phyloP scores from a whole-genome alignment of 768 basidiomycete genomes.

The Pleurotus djamor region DNA sequence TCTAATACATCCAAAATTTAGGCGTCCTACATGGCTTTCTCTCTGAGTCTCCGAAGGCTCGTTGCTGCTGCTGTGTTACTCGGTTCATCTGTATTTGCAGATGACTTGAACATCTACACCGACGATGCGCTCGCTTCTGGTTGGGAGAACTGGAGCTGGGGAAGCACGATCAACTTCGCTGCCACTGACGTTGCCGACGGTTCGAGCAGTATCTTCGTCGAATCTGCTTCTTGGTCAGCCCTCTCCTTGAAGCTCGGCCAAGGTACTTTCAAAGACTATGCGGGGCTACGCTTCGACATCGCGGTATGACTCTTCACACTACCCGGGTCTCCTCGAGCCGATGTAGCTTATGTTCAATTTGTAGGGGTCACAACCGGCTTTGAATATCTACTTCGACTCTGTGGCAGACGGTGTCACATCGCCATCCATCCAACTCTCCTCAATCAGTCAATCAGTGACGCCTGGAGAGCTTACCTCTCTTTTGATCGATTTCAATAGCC shows the following conservation, averaged over 20 bases:
- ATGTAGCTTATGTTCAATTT: neutral
- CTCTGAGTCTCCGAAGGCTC: neutral
- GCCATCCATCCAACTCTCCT: constrained; percentile 37
- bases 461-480: constrained; percentile 39
- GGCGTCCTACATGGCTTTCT: neutral
- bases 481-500: constrained; percentile 42
- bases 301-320: constrained; percentile 28
- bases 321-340: neutral
- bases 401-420: constrained; percentile 33
- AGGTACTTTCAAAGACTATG: constrained; percentile 38
- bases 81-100: constrained; percentile 8
- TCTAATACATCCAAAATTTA: neutral
- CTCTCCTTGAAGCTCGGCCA: constrained; percentile 41
- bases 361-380: constrained; percentile 42
- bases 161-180: constrained; percentile 36
- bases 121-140: constrained; percentile 37
- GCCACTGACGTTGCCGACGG: constrained; percentile 44
- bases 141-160: constrained; percentile 56
- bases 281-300: constrained; percentile 50
- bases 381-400: constrained; percentile 37
- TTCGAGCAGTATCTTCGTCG: constrained; percentile 39
- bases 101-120: constrained; percentile 39
- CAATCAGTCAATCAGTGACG: constrained; percentile 35
- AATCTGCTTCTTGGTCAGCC: constrained; percentile 39
- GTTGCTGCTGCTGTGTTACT: neutral